Conservation (phyloP, 768 basidiomycete species). For the Tulasnella sp. region DNA sequence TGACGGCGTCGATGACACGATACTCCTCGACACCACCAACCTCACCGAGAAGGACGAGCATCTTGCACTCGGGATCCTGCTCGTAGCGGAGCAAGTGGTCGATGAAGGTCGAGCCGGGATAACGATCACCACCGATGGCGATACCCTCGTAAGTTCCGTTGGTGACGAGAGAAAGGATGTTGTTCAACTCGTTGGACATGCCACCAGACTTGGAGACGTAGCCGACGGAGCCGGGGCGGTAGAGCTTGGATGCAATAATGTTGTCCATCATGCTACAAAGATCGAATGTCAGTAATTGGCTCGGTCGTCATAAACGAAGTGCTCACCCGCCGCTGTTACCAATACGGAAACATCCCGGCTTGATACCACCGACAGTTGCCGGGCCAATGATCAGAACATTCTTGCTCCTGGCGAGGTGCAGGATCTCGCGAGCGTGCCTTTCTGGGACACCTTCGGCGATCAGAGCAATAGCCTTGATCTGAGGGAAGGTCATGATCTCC, state of each 20-base stretch:
- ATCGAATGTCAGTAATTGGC: conserved; percentile 9
- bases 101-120: conserved; percentile 97
- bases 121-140: conserved; percentile 98
- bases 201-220: conserved; percentile 99
- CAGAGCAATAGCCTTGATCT: conserved; percentile 68
- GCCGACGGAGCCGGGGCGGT: conserved; percentile 92
- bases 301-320: neutral
- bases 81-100: conserved; percentile 98
- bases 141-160: conserved; percentile 99
- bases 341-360: conserved; percentile 99
- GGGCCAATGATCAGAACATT: conserved; percentile 90
- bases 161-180: conserved; percentile 90
- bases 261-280: conserved; percentile 93
- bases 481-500: conserved; percentile 68
- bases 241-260: conserved; percentile 96
- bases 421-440: conserved; percentile 90
- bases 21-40: conserved; percentile 99
- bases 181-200: conserved; percentile 99
- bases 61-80: conserved; percentile 93
- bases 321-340: conserved; percentile 94
- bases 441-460: conserved; percentile 99
- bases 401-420: conserved; percentile 77
- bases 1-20: conserved; percentile 96
- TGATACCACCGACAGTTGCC: conserved; percentile 98
- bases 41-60: conserved; percentile 97